Conservation (phyloP, 192 early-diverging fungal species). For the Podila horticola region DNA sequence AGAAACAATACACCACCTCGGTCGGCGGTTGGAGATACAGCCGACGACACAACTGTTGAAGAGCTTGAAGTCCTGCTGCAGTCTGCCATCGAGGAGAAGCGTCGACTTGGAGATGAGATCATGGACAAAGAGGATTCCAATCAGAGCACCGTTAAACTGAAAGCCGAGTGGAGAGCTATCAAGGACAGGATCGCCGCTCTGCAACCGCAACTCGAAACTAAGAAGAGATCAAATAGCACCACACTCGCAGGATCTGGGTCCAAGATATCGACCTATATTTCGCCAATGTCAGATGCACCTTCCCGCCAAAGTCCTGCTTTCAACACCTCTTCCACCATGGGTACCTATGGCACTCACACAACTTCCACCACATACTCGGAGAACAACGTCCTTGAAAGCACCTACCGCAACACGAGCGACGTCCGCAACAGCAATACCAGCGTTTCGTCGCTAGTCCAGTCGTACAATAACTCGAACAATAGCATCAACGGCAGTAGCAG, state of each 20-base stretch:
- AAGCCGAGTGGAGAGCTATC: constrained; percentile 31
- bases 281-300: neutral
- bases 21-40: neutral
- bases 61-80: constrained; percentile 37
- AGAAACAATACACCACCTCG: neutral
- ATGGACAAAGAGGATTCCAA: constrained; percentile 29
- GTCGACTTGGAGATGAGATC: constrained; percentile 35
- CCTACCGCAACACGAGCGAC: neutral
- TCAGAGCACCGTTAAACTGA: constrained; percentile 4
- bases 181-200: constrained; percentile 25
- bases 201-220: constrained; percentile 8
- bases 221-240: neutral
- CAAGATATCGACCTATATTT: neutral
- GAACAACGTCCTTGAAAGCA: neutral
- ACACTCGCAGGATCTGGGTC: neutral
- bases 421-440: neutral
- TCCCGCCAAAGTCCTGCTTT: neutral
- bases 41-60: constrained; percentile 21
- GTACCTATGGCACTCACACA: neutral
- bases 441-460: neutral
- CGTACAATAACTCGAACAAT: neutral
- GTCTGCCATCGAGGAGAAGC: constrained; percentile 37
- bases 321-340: neutral
- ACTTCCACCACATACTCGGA: neutral
- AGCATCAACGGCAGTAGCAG: neutral